These are phyloP conservation scores for Malus sieversii DNA, from an alignment of 306 rosid species.

Conservation along the genomic window DNA sequence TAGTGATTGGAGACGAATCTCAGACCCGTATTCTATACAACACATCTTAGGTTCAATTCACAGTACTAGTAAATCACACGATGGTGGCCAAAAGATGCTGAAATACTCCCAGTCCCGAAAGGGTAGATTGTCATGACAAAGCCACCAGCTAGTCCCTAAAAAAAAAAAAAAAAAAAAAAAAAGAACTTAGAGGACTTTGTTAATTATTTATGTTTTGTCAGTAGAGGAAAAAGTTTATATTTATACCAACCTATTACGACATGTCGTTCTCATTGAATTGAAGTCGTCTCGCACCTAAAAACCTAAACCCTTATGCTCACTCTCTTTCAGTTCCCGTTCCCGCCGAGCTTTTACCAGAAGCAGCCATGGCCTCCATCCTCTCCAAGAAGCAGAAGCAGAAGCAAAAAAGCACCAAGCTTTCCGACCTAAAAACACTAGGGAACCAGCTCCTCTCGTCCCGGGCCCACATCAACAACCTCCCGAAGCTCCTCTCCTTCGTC, in stretches of 20 bases:
- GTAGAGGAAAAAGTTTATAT: no score
- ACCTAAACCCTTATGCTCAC: neutral
- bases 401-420: slow-evolving; percentile 28
- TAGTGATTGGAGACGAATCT: no score
- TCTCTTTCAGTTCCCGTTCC: slow-evolving; percentile 1
- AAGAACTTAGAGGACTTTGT: no score
- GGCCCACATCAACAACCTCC: slow-evolving; percentile 76
- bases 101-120: fast-evolving
- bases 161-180: no score
- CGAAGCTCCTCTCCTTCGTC: slow-evolving; percentile 54
- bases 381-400: slow-evolving; percentile 34
- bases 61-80: no score
- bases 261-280: neutral
- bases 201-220: no score
- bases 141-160: no score
- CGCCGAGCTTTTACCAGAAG: slow-evolving; percentile 12
- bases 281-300: neutral
- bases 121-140: fast-evolving
- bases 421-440: slow-evolving; percentile 73
- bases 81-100: no score
- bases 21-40: fast-evolving
- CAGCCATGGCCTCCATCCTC: slow-evolving; percentile 36
- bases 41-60: fast-evolving
- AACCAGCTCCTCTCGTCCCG: slow-evolving; percentile 65
- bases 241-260: neutral